Percentiles rank a stretch among this genome's conserved stretches.
phyloP scores from a whole-genome alignment of 2,329 filamentous ascomycete genomes.

The Ascocoryne sarcoides region DNA sequence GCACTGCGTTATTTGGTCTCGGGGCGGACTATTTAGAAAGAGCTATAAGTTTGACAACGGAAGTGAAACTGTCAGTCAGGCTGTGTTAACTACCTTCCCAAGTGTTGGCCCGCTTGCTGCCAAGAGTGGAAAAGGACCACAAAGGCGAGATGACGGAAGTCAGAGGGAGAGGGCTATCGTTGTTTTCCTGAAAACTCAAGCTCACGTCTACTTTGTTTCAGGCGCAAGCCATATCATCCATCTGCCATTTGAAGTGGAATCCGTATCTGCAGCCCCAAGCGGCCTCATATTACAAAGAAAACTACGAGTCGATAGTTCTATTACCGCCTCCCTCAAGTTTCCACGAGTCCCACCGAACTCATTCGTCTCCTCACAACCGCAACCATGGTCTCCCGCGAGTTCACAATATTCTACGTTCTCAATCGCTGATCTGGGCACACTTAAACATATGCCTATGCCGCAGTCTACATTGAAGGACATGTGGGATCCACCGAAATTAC shows the following conservation, averaged over 20 bases:
- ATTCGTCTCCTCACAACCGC: slow-evolving; percentile 64
- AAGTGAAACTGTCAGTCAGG: slow-evolving; percentile 78
- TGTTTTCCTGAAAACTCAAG: slow-evolving; percentile 85
- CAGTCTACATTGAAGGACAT: slow-evolving; percentile 47
- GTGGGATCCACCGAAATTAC: slow-evolving; percentile 46
- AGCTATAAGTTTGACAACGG: slow-evolving; percentile 81
- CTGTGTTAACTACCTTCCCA: slow-evolving; percentile 73
- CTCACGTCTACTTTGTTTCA: slow-evolving; percentile 84
- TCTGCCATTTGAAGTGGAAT: slow-evolving; percentile 89
- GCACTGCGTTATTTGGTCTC: slow-evolving; percentile 60
- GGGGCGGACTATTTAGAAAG: slow-evolving; percentile 75
- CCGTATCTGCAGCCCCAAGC: slow-evolving; percentile 70
- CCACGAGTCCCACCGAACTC: slow-evolving; percentile 69
- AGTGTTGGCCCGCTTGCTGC: slow-evolving; percentile 28
- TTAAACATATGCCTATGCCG: slow-evolving; percentile 44
- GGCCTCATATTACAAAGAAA: slow-evolving; percentile 85
- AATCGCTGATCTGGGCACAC: slow-evolving; percentile 46
- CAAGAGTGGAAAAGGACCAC: slow-evolving; percentile 14
- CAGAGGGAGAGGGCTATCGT: slow-evolving; percentile 61
- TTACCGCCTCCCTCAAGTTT: slow-evolving; percentile 46
- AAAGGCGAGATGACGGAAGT: slow-evolving; percentile 21
- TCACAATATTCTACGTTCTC: slow-evolving; percentile 46
- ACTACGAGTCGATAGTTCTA: slow-evolving; percentile 42
- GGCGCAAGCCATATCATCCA: slow-evolving; percentile 85
- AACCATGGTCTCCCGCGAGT: slow-evolving; percentile 39